Evolutionary conservation across 805 yeast species (phyloP).

Genomic region (Trichomonascus vanleenenianus): DNA sequence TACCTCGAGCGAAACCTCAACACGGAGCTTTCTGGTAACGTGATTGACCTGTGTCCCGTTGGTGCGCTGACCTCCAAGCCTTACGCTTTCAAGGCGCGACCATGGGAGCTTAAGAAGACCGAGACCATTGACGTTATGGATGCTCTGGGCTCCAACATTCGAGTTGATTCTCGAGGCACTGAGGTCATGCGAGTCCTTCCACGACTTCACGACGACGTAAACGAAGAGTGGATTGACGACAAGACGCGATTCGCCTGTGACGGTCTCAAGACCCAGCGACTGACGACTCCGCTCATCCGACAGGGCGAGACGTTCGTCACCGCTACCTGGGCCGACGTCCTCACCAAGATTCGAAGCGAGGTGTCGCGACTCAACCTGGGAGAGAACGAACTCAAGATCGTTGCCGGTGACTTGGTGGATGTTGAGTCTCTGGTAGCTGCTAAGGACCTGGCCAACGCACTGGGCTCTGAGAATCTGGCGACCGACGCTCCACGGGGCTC

Average conservation of each 20-base stretch:
- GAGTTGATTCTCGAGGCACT: conserved; percentile 81
- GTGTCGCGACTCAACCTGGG: conserved; percentile 46
- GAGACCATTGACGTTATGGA: conserved; percentile 81
- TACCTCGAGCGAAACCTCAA: conserved; percentile 78
- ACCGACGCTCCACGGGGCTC: conserved; percentile 57
- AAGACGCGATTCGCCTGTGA: conserved; percentile 81
- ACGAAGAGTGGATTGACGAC: conserved; percentile 89
- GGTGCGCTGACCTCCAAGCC: conserved; percentile 90
- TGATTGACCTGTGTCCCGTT: conserved; percentile 83
- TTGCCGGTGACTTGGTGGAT: conserved; percentile 75
- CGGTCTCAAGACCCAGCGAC: conserved; percentile 78
- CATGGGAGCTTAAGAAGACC: conserved; percentile 88
- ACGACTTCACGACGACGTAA: conserved; percentile 75
- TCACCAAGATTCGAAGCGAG: conserved; percentile 59
- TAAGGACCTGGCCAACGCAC: conserved; percentile 67
- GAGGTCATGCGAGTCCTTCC: conserved; percentile 86
- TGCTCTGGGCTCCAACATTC: conserved; percentile 72
- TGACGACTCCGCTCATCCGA: conserved; percentile 72
- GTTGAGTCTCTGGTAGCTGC: conserved; percentile 77
- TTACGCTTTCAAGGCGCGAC: conserved; percentile 85
- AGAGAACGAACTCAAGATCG: conserved; percentile 69
- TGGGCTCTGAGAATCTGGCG: conserved; percentile 75
- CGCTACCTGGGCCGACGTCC: conserved; percentile 84
- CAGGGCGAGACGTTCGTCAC: conserved; percentile 60
- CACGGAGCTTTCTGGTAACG: conserved; percentile 79